Percentiles rank a stretch among this genome's conserved stretches.
Evolutionary conservation across 169 alveolate species (phyloP).

Genomic region (Toxoplasma gondii): DNA sequence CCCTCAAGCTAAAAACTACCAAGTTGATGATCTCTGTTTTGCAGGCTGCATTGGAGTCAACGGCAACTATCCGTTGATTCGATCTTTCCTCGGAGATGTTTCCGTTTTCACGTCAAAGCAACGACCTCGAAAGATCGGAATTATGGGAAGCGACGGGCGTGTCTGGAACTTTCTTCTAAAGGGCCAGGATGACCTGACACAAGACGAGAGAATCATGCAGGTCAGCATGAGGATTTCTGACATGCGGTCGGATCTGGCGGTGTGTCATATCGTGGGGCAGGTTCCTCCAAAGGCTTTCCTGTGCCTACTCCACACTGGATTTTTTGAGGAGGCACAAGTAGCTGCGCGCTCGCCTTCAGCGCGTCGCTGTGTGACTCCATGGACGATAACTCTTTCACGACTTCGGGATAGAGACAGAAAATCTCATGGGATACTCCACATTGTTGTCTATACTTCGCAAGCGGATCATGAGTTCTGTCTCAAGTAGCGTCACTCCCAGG

Average conservation of each 20-base stretch:
- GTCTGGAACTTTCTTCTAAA: conserved; percentile 86
- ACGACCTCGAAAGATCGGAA: conserved; percentile 88
- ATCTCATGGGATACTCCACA: too few species aligned
- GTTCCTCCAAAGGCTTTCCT: too few species aligned
- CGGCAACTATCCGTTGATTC: conserved; percentile 9
- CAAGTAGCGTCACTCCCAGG: too few species aligned
- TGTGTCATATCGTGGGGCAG: neutral
- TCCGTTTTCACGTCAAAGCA: conserved; percentile 85
- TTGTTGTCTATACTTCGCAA: too few species aligned
- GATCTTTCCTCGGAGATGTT: neutral
- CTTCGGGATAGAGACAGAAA: too few species aligned
- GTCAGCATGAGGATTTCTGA: conserved; percentile 68
- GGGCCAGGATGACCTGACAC: conserved; percentile 89
- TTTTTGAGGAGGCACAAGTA: too few species aligned
- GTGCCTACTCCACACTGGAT: too few species aligned
- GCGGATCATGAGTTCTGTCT: too few species aligned
- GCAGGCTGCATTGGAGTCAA: neutral
- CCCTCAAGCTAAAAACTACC: too few species aligned
- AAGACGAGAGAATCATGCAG: conserved; percentile 91
- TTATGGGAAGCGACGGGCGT: conserved; percentile 89
- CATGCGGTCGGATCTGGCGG: neutral
- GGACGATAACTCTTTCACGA: too few species aligned
- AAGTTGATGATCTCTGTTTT: neutral
- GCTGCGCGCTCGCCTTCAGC: too few species aligned
- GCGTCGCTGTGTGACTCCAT: too few species aligned